Base-by-base conservation (phyloP, 805 yeast genomes). In the Saccharomycopsis vini region DNA sequence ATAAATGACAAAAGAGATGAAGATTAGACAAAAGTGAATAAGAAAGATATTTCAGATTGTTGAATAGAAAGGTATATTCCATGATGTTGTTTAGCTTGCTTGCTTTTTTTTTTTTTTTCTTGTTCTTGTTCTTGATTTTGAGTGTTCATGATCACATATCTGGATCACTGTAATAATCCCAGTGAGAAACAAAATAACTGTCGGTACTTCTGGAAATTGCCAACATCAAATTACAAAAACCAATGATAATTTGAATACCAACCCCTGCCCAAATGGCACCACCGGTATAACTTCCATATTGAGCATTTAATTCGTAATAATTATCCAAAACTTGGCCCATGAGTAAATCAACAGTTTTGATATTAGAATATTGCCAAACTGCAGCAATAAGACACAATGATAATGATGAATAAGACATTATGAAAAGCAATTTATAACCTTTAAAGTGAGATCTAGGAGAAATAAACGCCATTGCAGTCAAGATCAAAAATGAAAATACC, bases 291-390 rank as follows among this genome's bases (percentile, higher is more conserved):
- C 3, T 20, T 16, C 50, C 50, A 20, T 43, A 41, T n/a, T 22
- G 9, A 13, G 52, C 37, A 3, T 29, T 15, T 1, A 46, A 20
- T 5, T 19, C 20, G 23, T 40, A 49, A 32, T 37, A 49, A 21
- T 49, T 39, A 26, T 49, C 43, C 12, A 46, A 23, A 7, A 46
- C 35, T 34, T 37, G 35, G 4, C 30, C 29, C n/a, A 49, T 24
- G 12, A 49, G 35, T 37, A 46, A 26, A 26, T 43, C 42, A 4
- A 41, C 50, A 15, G 52, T 49, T 5, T 38, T 39, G n/a, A 47
- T 38, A 36, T 49, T 49, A 10, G 50, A 40, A 15, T 49, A 48
- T 28, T 49, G 52, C 52, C 52, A 49, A 22, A 46, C 45, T 13
- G 50, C 32, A 9, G 52, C 52, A 19, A 46, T 39, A 7, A 49